Conservation (phyloP, 306 rosid genomes). For the Luffa acutangula region DNA sequence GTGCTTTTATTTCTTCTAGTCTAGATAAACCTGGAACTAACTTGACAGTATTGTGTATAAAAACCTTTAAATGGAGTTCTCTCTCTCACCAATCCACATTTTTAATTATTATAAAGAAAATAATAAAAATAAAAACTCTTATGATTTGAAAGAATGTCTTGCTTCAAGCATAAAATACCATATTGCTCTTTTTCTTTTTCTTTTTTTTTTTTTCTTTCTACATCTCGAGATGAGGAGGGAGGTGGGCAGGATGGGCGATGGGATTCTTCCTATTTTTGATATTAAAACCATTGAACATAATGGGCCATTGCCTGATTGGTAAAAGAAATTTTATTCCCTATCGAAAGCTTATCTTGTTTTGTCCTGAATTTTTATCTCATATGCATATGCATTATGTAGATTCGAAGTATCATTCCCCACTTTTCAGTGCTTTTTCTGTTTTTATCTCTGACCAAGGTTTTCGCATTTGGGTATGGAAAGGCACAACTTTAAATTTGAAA, state of each 20-base stretch:
- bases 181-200: neutral
- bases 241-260: neutral
- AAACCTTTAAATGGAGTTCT: neutral
- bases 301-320: neutral
- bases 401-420: conserved; percentile 1
- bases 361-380: neutral
- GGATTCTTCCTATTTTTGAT: neutral
- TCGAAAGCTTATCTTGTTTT: neutral
- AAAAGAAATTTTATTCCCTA: neutral
- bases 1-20: neutral
- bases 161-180: neutral
- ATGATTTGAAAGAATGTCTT: neutral
- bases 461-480: neutral
- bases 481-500: neutral
- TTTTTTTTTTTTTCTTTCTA: no score
- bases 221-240: neutral
- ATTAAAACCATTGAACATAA: neutral
- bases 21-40: neutral
- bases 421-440: conserved; percentile 5
- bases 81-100: neutral
- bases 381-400: neutral
- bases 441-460: neutral
- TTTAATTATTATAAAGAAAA: neutral
- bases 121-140: neutral
- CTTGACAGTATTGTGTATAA: neutral